Evolutionary conservation across 371 early-diverging fungal genomes (phyloP).

Genomic region (Haplosporangium sp.): DNA sequence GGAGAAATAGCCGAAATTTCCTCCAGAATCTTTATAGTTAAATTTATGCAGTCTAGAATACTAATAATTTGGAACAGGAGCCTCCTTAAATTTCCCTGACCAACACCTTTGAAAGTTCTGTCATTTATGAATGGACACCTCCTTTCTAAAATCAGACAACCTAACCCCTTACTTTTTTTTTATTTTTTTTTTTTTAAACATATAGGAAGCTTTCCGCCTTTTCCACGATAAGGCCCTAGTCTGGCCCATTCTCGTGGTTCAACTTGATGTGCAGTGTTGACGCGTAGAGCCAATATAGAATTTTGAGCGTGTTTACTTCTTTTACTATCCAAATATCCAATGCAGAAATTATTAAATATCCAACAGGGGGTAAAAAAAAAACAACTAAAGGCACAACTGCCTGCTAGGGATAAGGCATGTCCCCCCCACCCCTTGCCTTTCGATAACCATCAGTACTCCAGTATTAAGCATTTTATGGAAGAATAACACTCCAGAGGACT

Average conservation of each 20-base stretch:
- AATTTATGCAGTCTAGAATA: no score
- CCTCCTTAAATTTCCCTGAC: slow-evolving; percentile 2
- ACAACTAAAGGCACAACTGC: not conserved
- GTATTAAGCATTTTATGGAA: no score
- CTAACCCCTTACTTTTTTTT: slow-evolving; percentile 1
- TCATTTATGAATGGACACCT: not conserved
- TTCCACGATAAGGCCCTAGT: not conserved
- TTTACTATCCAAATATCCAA: no score
- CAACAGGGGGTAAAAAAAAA: not conserved
- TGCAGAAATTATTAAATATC: no score
- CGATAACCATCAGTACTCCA: not conserved
- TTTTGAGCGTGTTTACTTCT: not conserved
- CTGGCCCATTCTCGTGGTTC: not conserved
- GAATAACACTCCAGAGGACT: not conserved
- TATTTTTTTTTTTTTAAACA: not conserved
- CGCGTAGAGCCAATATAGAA: not conserved
- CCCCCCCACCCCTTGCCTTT: not conserved
- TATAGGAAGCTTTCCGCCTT: not conserved
- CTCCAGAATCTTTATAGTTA: not conserved
- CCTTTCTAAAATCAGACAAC: not conserved
- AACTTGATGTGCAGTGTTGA: not conserved
- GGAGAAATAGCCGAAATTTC: no score
- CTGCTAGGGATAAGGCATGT: not conserved
- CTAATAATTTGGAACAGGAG: not conserved
- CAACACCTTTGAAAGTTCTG: not conserved